Evolutionary conservation across 2,329 filamentous ascomycete species (phyloP).

Genomic region (Talaromyces rugulosus): DNA sequence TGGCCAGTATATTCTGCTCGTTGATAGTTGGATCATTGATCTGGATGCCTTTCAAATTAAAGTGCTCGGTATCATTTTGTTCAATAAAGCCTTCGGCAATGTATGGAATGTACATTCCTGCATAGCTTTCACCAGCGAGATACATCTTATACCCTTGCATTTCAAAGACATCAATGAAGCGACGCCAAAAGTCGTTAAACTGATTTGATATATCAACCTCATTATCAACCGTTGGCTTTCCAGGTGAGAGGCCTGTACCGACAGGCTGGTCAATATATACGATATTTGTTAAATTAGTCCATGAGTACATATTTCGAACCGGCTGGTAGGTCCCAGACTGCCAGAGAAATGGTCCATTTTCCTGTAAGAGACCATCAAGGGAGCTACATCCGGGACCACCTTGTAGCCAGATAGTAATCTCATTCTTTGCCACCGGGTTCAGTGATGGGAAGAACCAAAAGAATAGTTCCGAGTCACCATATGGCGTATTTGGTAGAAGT

Average conservation of each 20-base stretch:
- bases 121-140: conserved; percentile 69
- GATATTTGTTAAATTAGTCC: conserved; percentile 60
- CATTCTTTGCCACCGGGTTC: conserved; percentile 30
- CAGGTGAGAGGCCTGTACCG: conserved; percentile 58
- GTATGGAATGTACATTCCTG: conserved; percentile 65
- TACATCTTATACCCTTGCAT: conserved; percentile 66
- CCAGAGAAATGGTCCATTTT: conserved; percentile 43
- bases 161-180: conserved; percentile 54
- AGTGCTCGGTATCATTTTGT: conserved; percentile 61
- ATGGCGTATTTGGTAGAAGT: conserved; percentile 45
- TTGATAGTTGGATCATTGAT: conserved; percentile 69
- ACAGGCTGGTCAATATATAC: conserved; percentile 65
- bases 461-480: conserved; percentile 58
- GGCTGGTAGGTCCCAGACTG: conserved; percentile 42
- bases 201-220: conserved; percentile 66
- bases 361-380: conserved; percentile 37
- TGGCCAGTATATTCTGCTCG: conserved; percentile 47
- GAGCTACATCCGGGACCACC: conserved; percentile 45
- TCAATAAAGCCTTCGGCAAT: conserved; percentile 70
- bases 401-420: conserved; percentile 43
- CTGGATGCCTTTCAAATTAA: conserved; percentile 58
- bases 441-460: conserved; percentile 58
- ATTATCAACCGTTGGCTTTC: conserved; percentile 59
- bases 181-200: conserved; percentile 64
- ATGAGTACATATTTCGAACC: conserved; percentile 50